These are phyloP conservation scores for Phytophthora multivora DNA, from an alignment of 352 stramenopile genomes.

Conservation along the genomic window DNA sequence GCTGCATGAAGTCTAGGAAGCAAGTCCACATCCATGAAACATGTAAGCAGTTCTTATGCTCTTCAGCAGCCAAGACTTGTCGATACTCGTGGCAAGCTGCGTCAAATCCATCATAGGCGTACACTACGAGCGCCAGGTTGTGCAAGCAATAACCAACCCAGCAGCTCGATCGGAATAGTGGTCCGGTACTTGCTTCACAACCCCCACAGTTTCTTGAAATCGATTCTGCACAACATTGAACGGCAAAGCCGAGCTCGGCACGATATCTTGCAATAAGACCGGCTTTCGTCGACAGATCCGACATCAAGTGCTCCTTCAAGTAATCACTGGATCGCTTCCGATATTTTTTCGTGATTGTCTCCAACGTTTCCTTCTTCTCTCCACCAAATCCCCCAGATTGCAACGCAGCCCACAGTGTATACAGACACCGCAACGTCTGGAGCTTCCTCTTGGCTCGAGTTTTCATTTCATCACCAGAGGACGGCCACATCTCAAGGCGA, in stretches of 20 bases:
- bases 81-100: conserved; percentile 55
- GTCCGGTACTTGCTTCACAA: background rate
- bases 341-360: conserved; percentile 42
- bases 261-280: conserved; percentile 48
- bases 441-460: conserved; percentile 9
- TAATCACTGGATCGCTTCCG: conserved; percentile 16
- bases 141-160: conserved; percentile 59
- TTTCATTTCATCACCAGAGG: conserved; percentile 3
- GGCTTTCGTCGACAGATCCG: conserved; percentile 17
- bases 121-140: conserved; percentile 67
- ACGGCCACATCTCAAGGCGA: conserved; percentile 40
- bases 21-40: conserved; percentile 40
- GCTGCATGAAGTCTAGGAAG: conserved; percentile 67
- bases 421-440: conserved; percentile 33
- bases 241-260: conserved; percentile 44
- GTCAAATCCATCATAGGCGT: conserved; percentile 54
- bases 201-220: background rate
- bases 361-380: conserved; percentile 37
- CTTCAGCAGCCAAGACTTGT: conserved; percentile 12
- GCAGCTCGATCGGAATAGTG: conserved; percentile 6
- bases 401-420: conserved; percentile 46
- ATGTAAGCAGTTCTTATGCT: conserved; percentile 28
- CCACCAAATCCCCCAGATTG: conserved; percentile 13
- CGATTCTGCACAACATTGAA: conserved; percentile 33
- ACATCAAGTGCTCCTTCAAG: conserved; percentile 27